Evolutionary conservation across 106 monocot species (phyloP).

Genomic region (Dendrobium catenatum): DNA sequence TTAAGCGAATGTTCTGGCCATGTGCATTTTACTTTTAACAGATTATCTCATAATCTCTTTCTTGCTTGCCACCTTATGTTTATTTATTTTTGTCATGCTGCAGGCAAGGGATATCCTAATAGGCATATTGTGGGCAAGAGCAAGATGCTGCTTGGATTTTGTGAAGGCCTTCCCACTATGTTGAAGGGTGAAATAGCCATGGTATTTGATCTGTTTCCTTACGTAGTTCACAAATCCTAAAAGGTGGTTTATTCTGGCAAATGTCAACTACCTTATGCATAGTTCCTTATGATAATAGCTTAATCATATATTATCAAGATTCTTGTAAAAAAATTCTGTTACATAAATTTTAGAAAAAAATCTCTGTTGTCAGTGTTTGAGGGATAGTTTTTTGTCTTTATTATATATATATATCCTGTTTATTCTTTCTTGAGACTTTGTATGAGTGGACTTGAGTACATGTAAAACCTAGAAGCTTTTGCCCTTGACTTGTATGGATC

Average conservation of each 20-base stretch:
- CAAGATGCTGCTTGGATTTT: slow-evolving; percentile 84
- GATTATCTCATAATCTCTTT: neutral
- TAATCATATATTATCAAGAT: neutral
- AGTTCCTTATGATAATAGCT: neutral
- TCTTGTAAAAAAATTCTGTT: neutral
- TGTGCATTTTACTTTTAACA: neutral
- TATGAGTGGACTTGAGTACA: neutral
- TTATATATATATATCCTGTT: neutral
- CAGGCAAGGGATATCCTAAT: slow-evolving; percentile 80
- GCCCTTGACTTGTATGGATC: no score
- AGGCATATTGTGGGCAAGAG: slow-evolving; percentile 84
- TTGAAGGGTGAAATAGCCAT: slow-evolving; percentile 82
- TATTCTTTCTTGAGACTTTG: neutral
- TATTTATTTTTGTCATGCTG: slow-evolving; percentile 12
- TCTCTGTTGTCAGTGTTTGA: neutral
- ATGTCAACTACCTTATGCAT: neutral
- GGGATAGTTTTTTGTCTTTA: neutral
- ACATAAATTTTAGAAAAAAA: neutral
- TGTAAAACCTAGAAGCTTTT: no score
- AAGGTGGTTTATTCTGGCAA: neutral
- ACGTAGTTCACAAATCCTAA: neutral
- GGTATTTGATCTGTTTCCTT: slow-evolving; percentile 30
- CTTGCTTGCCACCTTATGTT: neutral
- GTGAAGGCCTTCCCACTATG: slow-evolving; percentile 92
- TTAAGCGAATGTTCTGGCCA: neutral